A percentile compares a stretch with the other conserved stretches of the same genome.
phyloP scores from a whole-genome alignment of 495 filamentous ascomycete species.

The Lindgomyces ingoldianus region DNA sequence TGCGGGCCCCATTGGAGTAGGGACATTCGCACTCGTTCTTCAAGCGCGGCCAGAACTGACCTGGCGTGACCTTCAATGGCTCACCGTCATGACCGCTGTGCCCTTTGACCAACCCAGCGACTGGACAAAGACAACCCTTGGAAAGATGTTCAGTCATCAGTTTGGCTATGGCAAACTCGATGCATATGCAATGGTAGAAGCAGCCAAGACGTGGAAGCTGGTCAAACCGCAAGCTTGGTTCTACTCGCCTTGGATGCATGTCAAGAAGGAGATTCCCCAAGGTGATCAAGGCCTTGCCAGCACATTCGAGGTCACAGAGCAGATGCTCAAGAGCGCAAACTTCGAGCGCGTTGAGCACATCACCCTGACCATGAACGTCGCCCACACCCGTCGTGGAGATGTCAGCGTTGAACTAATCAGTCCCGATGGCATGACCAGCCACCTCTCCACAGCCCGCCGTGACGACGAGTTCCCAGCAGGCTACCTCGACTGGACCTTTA shows the following conservation, averaged over 20 bases:
- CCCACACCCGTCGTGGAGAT: constrained; percentile 83
- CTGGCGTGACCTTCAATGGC: constrained; percentile 94
- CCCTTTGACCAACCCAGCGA: constrained; percentile 73
- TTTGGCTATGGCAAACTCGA: constrained; percentile 96
- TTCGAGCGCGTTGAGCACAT: constrained; percentile 87
- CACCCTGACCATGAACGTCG: constrained; percentile 94
- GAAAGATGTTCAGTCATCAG: constrained; percentile 86
- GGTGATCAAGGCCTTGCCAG: constrained; percentile 78
- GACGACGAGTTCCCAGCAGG: constrained; percentile 64
- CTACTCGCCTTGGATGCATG: constrained; percentile 87
- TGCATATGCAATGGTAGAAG: constrained; percentile 79
- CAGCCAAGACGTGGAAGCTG: constrained; percentile 77
- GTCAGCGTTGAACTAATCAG: constrained; percentile 89
- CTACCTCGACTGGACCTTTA: constrained; percentile 98
- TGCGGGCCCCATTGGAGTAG: constrained; percentile 87
- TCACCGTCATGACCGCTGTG: constrained; percentile 81
- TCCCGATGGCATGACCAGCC: constrained; percentile 76
- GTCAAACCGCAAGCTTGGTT: constrained; percentile 99
- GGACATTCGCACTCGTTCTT: constrained; percentile 89
- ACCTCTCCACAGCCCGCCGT: constrained; percentile 73
- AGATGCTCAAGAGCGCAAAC: constrained; percentile 79
- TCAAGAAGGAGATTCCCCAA: constrained; percentile 83
- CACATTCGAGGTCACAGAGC: constrained; percentile 71
- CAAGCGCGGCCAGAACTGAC: constrained; percentile 81
- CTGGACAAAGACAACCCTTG: constrained; percentile 78